Evolutionary conservation across 2,329 filamentous ascomycete species (phyloP), one percentile per base, ranked within the genome.

Genomic region (Talaromyces sp.): DNA sequence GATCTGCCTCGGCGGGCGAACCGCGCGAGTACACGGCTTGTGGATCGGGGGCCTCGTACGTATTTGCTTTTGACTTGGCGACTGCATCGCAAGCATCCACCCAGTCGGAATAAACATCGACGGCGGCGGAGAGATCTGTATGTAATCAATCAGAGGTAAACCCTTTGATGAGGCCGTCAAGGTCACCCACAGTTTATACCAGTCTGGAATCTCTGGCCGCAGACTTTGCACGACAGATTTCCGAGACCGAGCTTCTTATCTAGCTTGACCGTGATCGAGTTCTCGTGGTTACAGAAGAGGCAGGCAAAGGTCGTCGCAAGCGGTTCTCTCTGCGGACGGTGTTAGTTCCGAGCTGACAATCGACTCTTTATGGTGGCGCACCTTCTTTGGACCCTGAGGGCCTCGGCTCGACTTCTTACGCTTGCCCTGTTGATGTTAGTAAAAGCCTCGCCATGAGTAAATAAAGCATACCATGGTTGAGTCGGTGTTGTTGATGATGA

Each of bases 51-150:
- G 68, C 70, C 62, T 75, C 75, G 54, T 76, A 75, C 58, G 73
- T 73, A 60, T 72, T 74, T 47, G 81, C 83, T 22, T 83, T 82
- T 66, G 88, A 83, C 73, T 90, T 89, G 16, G 88, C 88, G 59
- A 91, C 89, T 6, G 86, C 84, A 74, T 92, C 89, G 75, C 89
- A 91, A n/a, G 95, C 95, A 80, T 99, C 95, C 68, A 99, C 92
- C 95, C 95, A 99, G 78, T 98, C 95, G 39, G 92, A 91, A 75
- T 99, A 99, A 8, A 99, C 94, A 75, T 99, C 95, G 56, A 99
- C 93, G 0, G 92, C 87, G 14, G 91, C 91, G 31, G 92, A 96
- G 31, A 98, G 87, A 77, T 96, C 92, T 96, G 68, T 22, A 31
- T 96, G 68, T 22, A 31, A 37, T 37, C 31, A 14, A 8, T 56